Conservation (phyloP, 306 rosid species). For the Luffa aegyptiaca region DNA sequence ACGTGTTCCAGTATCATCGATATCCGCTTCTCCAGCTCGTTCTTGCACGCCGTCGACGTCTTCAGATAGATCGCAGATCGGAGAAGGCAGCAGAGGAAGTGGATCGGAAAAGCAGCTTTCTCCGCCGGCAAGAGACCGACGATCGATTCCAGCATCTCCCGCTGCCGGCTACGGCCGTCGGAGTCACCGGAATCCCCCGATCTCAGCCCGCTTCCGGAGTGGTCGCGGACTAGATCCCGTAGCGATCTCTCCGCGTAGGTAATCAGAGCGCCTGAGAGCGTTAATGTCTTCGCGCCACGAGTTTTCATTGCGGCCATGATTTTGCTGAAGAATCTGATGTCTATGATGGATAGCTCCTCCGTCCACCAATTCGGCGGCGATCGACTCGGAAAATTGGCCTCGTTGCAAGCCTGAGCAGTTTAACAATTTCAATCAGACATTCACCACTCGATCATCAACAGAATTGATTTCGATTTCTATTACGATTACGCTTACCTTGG, state of each 20-base stretch:
- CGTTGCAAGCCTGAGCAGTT: slow-evolving; percentile 33
- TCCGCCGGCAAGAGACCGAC: slow-evolving; percentile 62
- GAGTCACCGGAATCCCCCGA: slow-evolving; percentile 10
- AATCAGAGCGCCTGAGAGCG: slow-evolving; percentile 51
- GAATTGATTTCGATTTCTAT: too few species aligned
- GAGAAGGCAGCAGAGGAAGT: slow-evolving; percentile 85
- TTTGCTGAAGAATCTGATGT: slow-evolving; percentile 38
- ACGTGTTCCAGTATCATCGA: slow-evolving; percentile 60
- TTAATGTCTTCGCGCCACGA: slow-evolving; percentile 41
- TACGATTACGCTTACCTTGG: slow-evolving; percentile 35
- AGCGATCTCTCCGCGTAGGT: slow-evolving; percentile 63
- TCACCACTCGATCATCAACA: too few species aligned
- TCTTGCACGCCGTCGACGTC: slow-evolving; percentile 41
- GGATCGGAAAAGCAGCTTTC: slow-evolving; percentile 61
- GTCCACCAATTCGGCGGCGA: slow-evolving; percentile 92
- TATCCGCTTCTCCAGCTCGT: slow-evolving; percentile 62
- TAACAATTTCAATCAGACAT: neutral
- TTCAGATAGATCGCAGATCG: slow-evolving; percentile 56
- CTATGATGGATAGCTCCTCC: slow-evolving; percentile 58
- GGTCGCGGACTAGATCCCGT: slow-evolving; percentile 71
- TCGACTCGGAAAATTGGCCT: slow-evolving; percentile 59
- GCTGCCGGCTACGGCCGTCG: slow-evolving; percentile 23
- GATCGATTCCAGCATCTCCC: slow-evolving; percentile 44
- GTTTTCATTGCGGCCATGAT: slow-evolving; percentile 48
- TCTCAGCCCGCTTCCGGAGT: slow-evolving; percentile 37